A percentile compares a stretch with the other conserved stretches of the same genome.
phyloP scores from a whole-genome alignment of 192 early-diverging fungal genomes.

The Spizellomyces punctatus region DNA sequence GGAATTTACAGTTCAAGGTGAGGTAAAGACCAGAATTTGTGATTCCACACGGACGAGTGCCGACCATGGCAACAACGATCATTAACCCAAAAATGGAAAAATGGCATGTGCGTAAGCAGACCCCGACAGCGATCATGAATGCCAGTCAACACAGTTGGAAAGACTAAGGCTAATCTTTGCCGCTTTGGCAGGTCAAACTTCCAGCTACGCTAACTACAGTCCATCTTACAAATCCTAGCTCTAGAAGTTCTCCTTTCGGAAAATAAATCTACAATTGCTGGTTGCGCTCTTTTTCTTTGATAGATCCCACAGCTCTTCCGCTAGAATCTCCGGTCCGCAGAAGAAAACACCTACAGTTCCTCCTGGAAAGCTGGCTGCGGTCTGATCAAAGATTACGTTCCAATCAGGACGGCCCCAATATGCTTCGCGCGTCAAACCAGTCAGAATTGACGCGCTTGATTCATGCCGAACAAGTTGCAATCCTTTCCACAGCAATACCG shows the following conservation, averaged over 20 bases:
- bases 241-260: conserved; percentile 23
- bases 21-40: no score
- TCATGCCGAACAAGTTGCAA: not conserved
- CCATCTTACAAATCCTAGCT: no score
- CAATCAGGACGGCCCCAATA: conserved; percentile 80
- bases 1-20: no score
- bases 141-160: no score
- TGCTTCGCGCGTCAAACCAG: conserved; percentile 60
- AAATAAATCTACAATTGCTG: conserved; percentile 15
- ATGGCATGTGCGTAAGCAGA: no score
- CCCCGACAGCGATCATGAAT: no score
- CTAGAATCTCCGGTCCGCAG: conserved; percentile 74
- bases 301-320: conserved; percentile 52
- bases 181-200: no score
- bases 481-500: conserved; percentile 3
- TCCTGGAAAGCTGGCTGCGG: conserved; percentile 5
- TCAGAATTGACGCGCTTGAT: conserved; percentile 63
- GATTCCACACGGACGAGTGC: no score
- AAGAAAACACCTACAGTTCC: conserved; percentile 72
- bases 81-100: no score
- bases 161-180: no score
- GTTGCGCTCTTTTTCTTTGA: conserved; percentile 23
- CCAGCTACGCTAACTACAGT: no score
- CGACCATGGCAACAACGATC: no score
- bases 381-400: conserved; percentile 60